A percentile compares a stretch with the other conserved stretches of the same genome.
phyloP scores from a whole-genome alignment of 1,284 basidiomycete species.

The Clitocybe nebularis region DNA sequence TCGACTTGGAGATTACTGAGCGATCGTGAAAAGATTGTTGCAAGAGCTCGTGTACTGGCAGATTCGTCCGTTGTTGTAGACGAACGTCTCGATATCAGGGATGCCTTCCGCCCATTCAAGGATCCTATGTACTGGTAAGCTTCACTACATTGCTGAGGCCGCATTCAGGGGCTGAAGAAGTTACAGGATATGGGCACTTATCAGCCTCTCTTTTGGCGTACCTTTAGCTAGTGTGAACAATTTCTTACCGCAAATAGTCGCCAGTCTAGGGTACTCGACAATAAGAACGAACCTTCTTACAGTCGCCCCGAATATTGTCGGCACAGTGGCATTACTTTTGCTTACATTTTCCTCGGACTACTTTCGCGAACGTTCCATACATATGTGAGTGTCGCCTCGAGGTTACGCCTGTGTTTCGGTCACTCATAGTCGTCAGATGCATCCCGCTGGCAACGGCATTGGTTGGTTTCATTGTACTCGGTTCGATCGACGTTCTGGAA shows the following conservation, averaged over 20 bases:
- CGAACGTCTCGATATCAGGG: constrained; percentile 38
- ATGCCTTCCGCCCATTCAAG: constrained; percentile 42
- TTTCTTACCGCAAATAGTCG: constrained; percentile 48
- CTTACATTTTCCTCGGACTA: constrained; percentile 51
- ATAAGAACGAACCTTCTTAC: constrained; percentile 49
- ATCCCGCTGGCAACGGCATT: constrained; percentile 40
- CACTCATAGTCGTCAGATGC: constrained; percentile 31
- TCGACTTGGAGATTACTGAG: constrained; percentile 40
- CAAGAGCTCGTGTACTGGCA: constrained; percentile 38
- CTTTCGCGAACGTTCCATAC: constrained; percentile 43
- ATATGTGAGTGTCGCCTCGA: constrained; percentile 26
- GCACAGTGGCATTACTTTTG: constrained; percentile 43
- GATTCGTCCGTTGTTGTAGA: constrained; percentile 47
- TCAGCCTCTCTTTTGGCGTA: constrained; percentile 43
- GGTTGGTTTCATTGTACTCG: constrained; percentile 48
- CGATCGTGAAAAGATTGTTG: constrained; percentile 39
- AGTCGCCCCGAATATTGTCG: constrained; percentile 49
- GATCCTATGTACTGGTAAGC: constrained; percentile 38
- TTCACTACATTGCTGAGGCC: background rate
- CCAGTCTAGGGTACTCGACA: constrained; percentile 44
- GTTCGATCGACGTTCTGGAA: constrained; percentile 37
- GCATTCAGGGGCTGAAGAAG: background rate
- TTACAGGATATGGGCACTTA: constrained; percentile 34
- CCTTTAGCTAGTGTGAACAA: constrained; percentile 47
- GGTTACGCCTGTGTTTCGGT: background rate